These are phyloP conservation scores for Beauveria caledonica DNA, from an alignment of 2,329 filamentous ascomycete genomes.

Conservation along the genomic window DNA sequence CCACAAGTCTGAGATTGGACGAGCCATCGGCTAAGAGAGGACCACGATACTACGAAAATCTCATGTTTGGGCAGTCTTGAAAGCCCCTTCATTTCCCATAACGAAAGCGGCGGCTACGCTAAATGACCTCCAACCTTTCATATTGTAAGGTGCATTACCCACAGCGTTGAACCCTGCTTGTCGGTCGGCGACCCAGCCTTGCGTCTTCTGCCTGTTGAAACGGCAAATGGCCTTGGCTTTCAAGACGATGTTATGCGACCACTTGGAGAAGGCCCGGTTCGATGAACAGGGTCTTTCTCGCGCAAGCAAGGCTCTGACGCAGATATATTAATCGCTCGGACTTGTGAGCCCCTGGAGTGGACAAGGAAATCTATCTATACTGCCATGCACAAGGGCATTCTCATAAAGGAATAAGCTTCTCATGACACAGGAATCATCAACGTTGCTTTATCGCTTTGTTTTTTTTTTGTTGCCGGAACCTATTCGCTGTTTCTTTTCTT, in stretches of 20 bases:
- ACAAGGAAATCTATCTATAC: neutral
- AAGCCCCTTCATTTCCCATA: neutral
- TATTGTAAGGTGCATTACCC: neutral
- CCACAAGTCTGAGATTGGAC: slow-evolving; percentile 41
- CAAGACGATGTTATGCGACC: neutral
- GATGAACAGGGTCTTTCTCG: neutral
- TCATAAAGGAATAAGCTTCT: neutral
- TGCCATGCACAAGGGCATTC: neutral
- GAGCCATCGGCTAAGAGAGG: slow-evolving; percentile 42
- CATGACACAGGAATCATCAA: neutral
- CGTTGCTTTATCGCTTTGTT: neutral
- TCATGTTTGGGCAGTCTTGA: neutral
- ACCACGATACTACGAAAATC: neutral
- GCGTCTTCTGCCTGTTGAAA: neutral
- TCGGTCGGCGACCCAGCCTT: neutral
- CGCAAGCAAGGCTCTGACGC: neutral
- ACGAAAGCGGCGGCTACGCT: neutral
- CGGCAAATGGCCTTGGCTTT: neutral
- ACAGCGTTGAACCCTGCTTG: neutral
- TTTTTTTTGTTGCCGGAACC: neutral
- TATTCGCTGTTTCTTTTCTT: neutral
- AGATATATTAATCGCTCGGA: neutral
- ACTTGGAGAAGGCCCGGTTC: neutral
- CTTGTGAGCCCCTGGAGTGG: neutral
- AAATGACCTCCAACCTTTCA: neutral